Evolutionary conservation across 257 asterid species (phyloP), one percentile per base, ranked within the genome.

Genomic region (Thymus quinquecostatus): DNA sequence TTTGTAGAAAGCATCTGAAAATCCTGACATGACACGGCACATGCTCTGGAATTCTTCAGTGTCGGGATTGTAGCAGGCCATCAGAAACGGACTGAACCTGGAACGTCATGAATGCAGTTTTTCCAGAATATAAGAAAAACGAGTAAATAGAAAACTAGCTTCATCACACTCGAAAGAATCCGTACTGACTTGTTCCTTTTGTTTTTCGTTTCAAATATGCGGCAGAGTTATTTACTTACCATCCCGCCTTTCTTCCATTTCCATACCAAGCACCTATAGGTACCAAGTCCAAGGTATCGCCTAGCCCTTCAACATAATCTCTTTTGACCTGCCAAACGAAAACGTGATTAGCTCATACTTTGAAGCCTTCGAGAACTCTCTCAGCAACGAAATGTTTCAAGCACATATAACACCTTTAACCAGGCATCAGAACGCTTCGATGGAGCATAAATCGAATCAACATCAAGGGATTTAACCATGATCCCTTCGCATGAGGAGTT

Each of bases 241-340:
- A 92, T 84, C 96, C 98, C 57, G 96, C 97, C 83, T 92, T 92
- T 77, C 98, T 85, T 86, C 98, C 98, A 78, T 88, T 92, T 69
- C 98, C 98, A 67, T 88, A 77, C 98, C 98, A 92, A 60, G 96
- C 98, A 75, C 97, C 98, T 69, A 92, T 90, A 5, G 97, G 96
- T 68, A 92, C 98, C 84, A 92, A 87, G 84, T 92, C 98, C 85
- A 92, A 65, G 62, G 97, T 90, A 86, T 92, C 98, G 75, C 81
- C 50, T 66, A 92, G 78, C 65, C 98, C 98, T 61, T 90, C 95
- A 62, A 92, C 84, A 66, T 92, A 92, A 76, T 92, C 98, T 74
- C 86, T 87, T 79, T 92, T 90, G 66, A 92, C 96, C 98, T 92
- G 86, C 80, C 74, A 78, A 68, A 66, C 49, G 8, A 27, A 47